Evolutionary conservation across 1,284 basidiomycete species (phyloP).

Genomic region (Ustanciosporium gigantosporum): DNA sequence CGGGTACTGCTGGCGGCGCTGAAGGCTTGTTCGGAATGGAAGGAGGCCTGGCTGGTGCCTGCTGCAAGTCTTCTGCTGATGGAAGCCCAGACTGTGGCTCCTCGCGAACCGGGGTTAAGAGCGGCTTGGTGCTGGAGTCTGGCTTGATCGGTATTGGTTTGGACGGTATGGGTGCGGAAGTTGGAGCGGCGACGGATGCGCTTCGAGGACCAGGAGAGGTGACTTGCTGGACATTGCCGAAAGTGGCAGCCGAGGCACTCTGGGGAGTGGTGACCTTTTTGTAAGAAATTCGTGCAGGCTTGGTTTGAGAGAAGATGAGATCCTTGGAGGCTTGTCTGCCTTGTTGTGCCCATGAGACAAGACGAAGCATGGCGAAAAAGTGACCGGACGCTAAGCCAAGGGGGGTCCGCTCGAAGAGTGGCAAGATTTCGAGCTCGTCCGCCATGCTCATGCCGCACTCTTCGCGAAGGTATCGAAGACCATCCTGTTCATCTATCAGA

Average conservation of each 20-base stretch:
- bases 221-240: conserved; percentile 19
- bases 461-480: conserved; percentile 51
- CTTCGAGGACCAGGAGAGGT: conserved; percentile 25
- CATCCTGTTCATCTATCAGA: conserved; percentile 56
- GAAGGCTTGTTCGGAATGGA: neutral
- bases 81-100: conserved; percentile 2
- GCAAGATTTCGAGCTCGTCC: conserved; percentile 58
- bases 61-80: neutral
- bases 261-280: conserved; percentile 21
- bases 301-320: conserved; percentile 55
- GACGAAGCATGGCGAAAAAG: conserved; percentile 57
- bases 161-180: conserved; percentile 1
- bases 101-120: conserved; percentile 37
- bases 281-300: conserved; percentile 33
- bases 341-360: conserved; percentile 57
- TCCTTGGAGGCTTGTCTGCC: conserved; percentile 36
- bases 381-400: conserved; percentile 53
- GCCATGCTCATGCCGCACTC: conserved; percentile 51
- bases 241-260: conserved; percentile 26
- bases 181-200: conserved; percentile 13
- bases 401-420: conserved; percentile 57
- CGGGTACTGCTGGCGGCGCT: conserved; percentile 34
- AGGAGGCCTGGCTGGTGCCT: neutral
- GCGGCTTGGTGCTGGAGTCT: conserved; percentile 26
- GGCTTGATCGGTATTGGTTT: conserved; percentile 26